Conservation (phyloP, 768 basidiomycete genomes). For the Candolleomyces aberdarensis region DNA sequence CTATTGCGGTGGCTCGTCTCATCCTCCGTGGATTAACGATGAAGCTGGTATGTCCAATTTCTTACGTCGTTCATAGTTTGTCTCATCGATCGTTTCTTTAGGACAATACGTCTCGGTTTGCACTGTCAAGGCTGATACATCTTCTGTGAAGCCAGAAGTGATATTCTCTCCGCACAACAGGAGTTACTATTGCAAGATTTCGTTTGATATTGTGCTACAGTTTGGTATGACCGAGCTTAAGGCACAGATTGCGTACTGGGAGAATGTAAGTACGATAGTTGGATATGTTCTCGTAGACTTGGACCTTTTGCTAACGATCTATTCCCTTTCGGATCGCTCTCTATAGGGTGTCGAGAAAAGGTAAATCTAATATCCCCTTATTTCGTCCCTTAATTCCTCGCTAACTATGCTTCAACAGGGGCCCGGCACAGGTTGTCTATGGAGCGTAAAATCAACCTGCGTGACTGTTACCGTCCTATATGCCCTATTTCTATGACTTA, state of each 20-base stretch:
- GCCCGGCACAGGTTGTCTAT: too few species aligned
- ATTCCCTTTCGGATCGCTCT: too few species aligned
- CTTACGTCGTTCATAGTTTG: not conserved
- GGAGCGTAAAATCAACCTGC: too few species aligned
- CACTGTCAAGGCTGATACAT: not conserved
- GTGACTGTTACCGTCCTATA: too few species aligned
- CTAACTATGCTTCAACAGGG: too few species aligned
- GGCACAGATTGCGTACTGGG: constrained; percentile 50
- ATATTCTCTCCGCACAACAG: not conserved
- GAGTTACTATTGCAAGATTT: constrained; percentile 13
- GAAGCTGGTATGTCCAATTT: not conserved
- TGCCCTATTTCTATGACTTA: too few species aligned
- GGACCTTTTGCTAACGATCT: too few species aligned
- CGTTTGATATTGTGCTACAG: constrained; percentile 41
- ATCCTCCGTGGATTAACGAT: not conserved
- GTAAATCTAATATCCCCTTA: too few species aligned
- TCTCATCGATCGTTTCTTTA: not conserved
- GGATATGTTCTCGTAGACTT: too few species aligned
- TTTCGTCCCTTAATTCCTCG: too few species aligned
- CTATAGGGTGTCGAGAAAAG: too few species aligned
- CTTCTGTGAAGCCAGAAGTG: not conserved
- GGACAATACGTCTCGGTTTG: not conserved
- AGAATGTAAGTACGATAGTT: constrained; percentile 30
- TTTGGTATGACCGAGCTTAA: constrained; percentile 54
- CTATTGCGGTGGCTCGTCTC: not conserved